Base-by-base conservation (phyloP, 2,329 filamentous ascomycete species). In the Pseudogymnoascus sp. region DNA sequence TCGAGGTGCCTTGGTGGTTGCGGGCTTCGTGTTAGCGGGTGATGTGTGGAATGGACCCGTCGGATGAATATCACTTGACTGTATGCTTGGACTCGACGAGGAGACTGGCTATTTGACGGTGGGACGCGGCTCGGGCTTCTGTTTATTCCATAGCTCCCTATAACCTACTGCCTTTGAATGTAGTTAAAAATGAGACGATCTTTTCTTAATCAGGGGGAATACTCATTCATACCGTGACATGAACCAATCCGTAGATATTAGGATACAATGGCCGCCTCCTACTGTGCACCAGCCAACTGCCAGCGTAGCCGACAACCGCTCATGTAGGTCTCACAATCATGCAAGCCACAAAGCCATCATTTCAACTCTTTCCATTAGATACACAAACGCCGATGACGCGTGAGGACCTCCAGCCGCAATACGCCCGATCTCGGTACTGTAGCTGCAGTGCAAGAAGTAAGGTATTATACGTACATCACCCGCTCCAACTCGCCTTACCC, bases 301-400 rank as follows among this genome's bases (percentile, higher is more conserved):
- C 21, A 26, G 13, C 12, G 21, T 26, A 28, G 28, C 41, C 41
- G 23, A 3, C 18, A 28, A 28, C n/a, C 41, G n/a, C 23, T 28
- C 21, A 48, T 48, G 41, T 28, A 48, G 41, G 41, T 48, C 23
- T 48, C 41, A 48, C 39, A 48, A 5, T 48, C 21, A 48, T 48
- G 41, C n/a, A 48, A 48, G 41, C 41, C 41, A 48, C 41, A 48
- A 28, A 28, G 13, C 2, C 8, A 18, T 48, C 4, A 8, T 28
- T n/a, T 5, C 3, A 48, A 3, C 21, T 12, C 18, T 13, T 28
- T 3, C n/a, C 13, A 48, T 48, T 48, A 48, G 21, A 48, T 48
- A 48, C 8, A 48, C n/a, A 26, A 10, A 48, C 41, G 41, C 41
- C 23, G 28, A 13, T 15, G 21, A 9, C 23, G 41, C 41, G 21